These are phyloP conservation scores for Beta lomatogona DNA, from an alignment of 179 eudicot species.

Conservation along the genomic window DNA sequence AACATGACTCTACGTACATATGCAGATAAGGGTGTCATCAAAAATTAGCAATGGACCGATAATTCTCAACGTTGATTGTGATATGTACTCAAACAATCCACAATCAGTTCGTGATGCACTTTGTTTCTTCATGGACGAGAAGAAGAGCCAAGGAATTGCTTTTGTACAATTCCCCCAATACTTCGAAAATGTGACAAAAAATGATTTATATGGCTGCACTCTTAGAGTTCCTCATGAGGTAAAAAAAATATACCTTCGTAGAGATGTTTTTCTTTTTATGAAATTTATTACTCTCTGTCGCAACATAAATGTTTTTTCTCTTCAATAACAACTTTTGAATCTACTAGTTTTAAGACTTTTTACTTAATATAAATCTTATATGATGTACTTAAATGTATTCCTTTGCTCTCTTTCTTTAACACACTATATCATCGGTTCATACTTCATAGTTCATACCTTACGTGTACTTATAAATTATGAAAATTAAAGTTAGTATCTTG, in stretches of 20 bases:
- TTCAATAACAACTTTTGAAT: no score
- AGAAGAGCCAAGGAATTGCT: constrained; percentile 58
- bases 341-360: no score
- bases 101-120: constrained; percentile 59
- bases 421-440: no score
- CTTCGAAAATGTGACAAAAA: constrained; percentile 53
- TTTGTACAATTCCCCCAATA: constrained; percentile 77
- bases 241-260: background rate
- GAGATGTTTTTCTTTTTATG: no score
- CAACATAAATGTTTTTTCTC: no score
- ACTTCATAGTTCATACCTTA: no score
- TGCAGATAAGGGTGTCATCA: constrained; percentile 87
- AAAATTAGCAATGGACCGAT: constrained; percentile 65
- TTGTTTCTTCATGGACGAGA: constrained; percentile 86
- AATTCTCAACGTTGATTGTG: constrained; percentile 80
- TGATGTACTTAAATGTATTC: no score
- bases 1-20: background rate
- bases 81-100: constrained; percentile 79
- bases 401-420: no score
- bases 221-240: constrained; percentile 42
- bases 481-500: no score
- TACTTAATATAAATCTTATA: no score
- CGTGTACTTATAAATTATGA: no score
- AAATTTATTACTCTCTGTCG: no score
- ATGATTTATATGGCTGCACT: constrained; percentile 57